phyloP scores from a whole-genome alignment of 108 stramenopile species.

The Cylindrotheca closterium region DNA sequence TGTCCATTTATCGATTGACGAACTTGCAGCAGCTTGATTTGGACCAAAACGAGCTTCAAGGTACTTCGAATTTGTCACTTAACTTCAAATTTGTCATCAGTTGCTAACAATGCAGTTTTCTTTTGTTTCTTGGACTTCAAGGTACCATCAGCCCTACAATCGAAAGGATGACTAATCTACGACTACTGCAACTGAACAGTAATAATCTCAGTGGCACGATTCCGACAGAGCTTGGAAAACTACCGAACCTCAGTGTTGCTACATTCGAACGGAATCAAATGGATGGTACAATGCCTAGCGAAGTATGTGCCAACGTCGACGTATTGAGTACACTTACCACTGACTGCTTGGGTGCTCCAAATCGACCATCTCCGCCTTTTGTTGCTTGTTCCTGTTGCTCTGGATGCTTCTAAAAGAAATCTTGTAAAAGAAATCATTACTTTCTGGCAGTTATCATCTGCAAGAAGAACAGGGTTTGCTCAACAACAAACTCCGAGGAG shows the following conservation, averaged over 20 bases:
- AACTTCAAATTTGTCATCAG: no score
- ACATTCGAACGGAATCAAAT: constrained; percentile 46
- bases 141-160: constrained; percentile 57
- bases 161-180: constrained; percentile 37
- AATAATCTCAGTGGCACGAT: constrained; percentile 59
- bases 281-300: constrained; percentile 50
- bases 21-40: constrained; percentile 64
- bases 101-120: no score
- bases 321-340: constrained; percentile 22
- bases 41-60: constrained; percentile 66
- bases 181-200: constrained; percentile 66
- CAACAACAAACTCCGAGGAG: no score
- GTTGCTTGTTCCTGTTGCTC: constrained; percentile 52
- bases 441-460: no score
- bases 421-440: no score
- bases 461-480: no score
- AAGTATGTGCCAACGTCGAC: constrained; percentile 31
- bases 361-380: constrained; percentile 44
- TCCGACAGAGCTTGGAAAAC: constrained; percentile 45
- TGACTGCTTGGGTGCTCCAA: constrained; percentile 47
- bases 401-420: constrained; percentile 32
- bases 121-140: no score
- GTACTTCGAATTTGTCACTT: no score
- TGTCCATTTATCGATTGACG: constrained; percentile 39
- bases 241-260: constrained; percentile 44